Base-by-base conservation (phyloP, 345 rosid genomes). In the Ceriops decandra region DNA sequence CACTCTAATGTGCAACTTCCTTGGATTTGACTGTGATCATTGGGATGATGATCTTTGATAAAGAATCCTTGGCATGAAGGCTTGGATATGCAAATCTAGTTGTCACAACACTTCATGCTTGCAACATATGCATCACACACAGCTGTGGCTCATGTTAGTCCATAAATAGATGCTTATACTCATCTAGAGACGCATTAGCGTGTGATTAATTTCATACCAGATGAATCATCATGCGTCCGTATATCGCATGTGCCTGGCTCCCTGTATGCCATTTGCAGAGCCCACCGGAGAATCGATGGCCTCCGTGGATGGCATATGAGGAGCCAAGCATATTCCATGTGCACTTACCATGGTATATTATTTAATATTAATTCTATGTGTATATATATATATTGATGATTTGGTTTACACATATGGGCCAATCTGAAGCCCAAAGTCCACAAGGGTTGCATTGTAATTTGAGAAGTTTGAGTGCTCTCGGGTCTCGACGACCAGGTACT, bases 241-340 rank as follows among this genome's bases (percentile, higher is more conserved):
- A 21, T 66, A 8, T 21, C 47, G 60, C 67, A 77, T 87, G 81
- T 88, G 95, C 97, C 97, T 91, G 97, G 97, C 97, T 91, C 97
- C 97, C 97, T 91, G 97, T 91, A 91, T 91, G 97, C 97, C 97
- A 91, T 89, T 81, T 80, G 85, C 83, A 75, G 74, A 84, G 85
- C 82, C 74, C 86, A 80, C 76, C 95, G 84, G 75, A 74, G 28
- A 46, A 56, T 73, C 91, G 91, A 75, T 76, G 90, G 86, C 82
- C 90, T 86, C 81, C 79, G 90, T 83, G 93, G 86, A 89, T 91
- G 97, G 97, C 97, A 93, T 91, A 91, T 91, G 97, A 87, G 97
- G 97, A 89, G 97, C 97, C 97, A 89, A 56, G 59, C 59, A 56
- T 56, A 91, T 91, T 36, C 27, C 62, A 63, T 28, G 16, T 38